These are phyloP conservation scores for Phytophthora pistaciae DNA, from an alignment of 352 stramenopile species.

Conservation along the genomic window DNA sequence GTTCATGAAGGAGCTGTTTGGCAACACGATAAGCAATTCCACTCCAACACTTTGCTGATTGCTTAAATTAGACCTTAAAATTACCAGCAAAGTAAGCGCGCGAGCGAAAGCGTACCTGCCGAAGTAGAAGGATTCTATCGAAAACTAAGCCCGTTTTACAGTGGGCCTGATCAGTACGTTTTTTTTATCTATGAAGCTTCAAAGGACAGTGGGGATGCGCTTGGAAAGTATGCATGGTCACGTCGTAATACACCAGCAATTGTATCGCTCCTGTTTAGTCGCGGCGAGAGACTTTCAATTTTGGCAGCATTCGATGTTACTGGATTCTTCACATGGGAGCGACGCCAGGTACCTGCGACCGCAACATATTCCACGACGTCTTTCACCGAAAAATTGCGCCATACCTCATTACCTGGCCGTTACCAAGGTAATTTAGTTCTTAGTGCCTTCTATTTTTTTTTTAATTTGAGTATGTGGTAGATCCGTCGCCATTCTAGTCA, in stretches of 20 bases:
- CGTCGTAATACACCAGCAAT: background rate
- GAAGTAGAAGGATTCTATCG: background rate
- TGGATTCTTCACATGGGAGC: background rate
- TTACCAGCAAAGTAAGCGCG: background rate
- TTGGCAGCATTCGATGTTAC: background rate
- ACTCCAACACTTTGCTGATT: background rate
- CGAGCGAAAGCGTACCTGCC: background rate
- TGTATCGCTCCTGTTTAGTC: background rate
- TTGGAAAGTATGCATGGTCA: slow-evolving; percentile 1
- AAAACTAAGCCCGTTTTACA: slow-evolving; percentile 1
- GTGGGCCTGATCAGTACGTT: background rate
- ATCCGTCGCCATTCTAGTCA: background rate
- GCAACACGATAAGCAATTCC: background rate
- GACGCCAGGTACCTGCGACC: background rate
- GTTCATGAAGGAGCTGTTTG: background rate
- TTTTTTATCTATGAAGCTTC: slow-evolving; percentile 7
- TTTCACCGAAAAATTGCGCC: background rate
- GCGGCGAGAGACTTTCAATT: background rate
- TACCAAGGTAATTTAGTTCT: background rate
- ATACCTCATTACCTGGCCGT: background rate
- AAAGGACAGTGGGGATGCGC: background rate
- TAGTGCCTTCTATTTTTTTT: background rate
- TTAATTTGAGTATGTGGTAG: background rate
- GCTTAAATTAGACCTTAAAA: background rate
- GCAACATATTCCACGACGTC: background rate